These are phyloP conservation scores for Alternaria solani DNA, from an alignment of 2,329 filamentous ascomycete species.

Conservation along the genomic window DNA sequence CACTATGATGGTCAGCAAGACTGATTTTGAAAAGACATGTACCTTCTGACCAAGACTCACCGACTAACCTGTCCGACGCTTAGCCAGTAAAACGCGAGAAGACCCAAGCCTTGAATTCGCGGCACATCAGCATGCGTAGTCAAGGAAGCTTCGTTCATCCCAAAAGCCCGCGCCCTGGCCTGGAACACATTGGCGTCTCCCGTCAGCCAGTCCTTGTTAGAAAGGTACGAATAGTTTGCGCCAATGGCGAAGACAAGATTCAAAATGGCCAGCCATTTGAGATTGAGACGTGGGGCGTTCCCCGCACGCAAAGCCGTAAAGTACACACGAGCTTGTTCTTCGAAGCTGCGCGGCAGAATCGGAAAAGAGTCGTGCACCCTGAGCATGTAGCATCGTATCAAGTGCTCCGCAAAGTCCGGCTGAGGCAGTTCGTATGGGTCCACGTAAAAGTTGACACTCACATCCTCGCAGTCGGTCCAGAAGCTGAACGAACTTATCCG, in stretches of 20 bases:
- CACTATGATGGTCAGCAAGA: slow-evolving; percentile 36
- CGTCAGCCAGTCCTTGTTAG: slow-evolving; percentile 34
- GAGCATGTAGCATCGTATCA: slow-evolving; percentile 50
- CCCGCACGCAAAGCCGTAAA: slow-evolving; percentile 32
- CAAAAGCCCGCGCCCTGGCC: slow-evolving; percentile 48
- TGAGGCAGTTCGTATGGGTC: slow-evolving; percentile 46
- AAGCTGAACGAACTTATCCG: slow-evolving; percentile 44
- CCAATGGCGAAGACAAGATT: slow-evolving; percentile 56
- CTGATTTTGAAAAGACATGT: background rate
- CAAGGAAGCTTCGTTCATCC: slow-evolving; percentile 38
- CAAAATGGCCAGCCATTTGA: slow-evolving; percentile 51
- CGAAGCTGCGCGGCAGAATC: slow-evolving; percentile 47
- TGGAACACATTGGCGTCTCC: slow-evolving; percentile 52
- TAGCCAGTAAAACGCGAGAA: slow-evolving; percentile 53
- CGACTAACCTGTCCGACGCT: slow-evolving; percentile 52
- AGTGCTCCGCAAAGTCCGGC: slow-evolving; percentile 39
- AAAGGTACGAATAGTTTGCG: slow-evolving; percentile 49
- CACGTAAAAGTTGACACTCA: slow-evolving; percentile 35
- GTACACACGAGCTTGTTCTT: slow-evolving; percentile 46
- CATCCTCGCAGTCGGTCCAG: slow-evolving; percentile 44
- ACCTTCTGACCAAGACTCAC: slow-evolving; percentile 33
- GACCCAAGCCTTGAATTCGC: slow-evolving; percentile 50
- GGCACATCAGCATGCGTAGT: slow-evolving; percentile 48
- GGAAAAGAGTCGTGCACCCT: slow-evolving; percentile 52
- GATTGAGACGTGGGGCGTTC: slow-evolving; percentile 26